These are phyloP conservation scores for Incumbomyces lentus DNA, from an alignment of 2,329 filamentous ascomycete species.

Conservation along the genomic window DNA sequence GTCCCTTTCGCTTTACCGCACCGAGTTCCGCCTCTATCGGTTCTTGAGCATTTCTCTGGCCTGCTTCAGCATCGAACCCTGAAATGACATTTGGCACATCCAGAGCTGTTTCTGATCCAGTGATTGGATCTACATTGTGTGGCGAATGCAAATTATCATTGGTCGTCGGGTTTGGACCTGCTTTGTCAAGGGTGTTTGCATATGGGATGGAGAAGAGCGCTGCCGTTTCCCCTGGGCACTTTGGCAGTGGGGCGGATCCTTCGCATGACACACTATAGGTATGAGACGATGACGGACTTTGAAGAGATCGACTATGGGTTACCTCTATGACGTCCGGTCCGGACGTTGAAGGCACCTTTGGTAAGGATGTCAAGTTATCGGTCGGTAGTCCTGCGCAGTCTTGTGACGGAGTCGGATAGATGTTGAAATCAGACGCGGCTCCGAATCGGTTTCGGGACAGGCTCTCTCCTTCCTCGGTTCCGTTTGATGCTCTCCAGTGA, in stretches of 20 bases:
- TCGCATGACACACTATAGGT: not conserved
- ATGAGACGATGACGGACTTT: not conserved
- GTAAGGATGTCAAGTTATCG: constrained; percentile 2
- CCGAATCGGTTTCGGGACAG: not conserved
- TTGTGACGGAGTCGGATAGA: not conserved
- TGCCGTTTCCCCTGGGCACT: not conserved
- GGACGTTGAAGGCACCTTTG: not conserved
- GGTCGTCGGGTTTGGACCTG: not conserved
- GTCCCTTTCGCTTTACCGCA: not conserved
- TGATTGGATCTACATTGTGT: not conserved
- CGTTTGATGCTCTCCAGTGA: not conserved
- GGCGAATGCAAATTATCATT: not conserved
- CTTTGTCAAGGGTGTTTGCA: not conserved
- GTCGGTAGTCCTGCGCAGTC: not conserved
- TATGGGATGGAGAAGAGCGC: not conserved
- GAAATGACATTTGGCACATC: too few relatives aligned
- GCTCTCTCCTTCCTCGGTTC: not conserved
- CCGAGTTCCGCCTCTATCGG: not conserved
- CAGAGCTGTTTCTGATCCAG: not conserved
- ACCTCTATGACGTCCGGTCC: too few relatives aligned
- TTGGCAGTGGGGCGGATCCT: not conserved
- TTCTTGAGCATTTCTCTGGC: not conserved
- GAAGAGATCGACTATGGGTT: not conserved
- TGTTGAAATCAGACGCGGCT: not conserved
- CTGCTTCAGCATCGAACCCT: not conserved